Base-by-base conservation (phyloP, 345 rosid species). In the Ceriops zippeliana region DNA sequence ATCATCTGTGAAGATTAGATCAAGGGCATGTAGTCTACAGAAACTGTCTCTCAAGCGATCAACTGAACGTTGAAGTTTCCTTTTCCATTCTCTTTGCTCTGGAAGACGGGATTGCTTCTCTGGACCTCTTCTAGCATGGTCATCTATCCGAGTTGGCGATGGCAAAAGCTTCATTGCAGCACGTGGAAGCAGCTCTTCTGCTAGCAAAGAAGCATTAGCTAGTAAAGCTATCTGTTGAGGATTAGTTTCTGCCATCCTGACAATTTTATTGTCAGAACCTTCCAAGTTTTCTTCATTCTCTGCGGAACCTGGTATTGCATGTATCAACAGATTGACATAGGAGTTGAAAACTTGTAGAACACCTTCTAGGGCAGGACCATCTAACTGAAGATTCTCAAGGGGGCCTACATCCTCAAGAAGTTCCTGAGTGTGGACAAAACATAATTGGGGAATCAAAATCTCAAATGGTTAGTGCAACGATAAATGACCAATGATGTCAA, bases 11-110 rank as follows among this genome's bases (percentile, higher is more conserved):
- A 93, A 93, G 72, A 91, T 88, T 64, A 91, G 90, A 20, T 93
- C 91, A 65, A 93, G 90, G 63, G 97, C 98, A 70, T 87, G 90
- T 35, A 83, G 91, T 81, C 97, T 89, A 73, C 98, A 93, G 74
- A 89, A 91, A 81, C 90, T 89, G 82, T 93, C 97, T 63, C 98
- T 73, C 81, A 93, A 62, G 9, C 86, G 79, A 73, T 93, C 98
- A 32, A 89, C 95, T 2, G 79, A 85, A 20, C 90, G 84, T 66
- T 86, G 95, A 70, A 93, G 95, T 76, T 83, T 86, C 73, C 57
- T 87, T 84, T 93, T 91, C 93, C 90, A 89, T 68, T 93, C 96
- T 75, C 90, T 82, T 66, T 84, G 98, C 67, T 91, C 96, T 3
- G 97, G 96, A 56, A 85, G 69, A 63, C 85, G 91, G 63, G 73